Evolutionary conservation across 176 grass and related monocot species (phyloP).

Genomic region (Oryza punctata): DNA sequence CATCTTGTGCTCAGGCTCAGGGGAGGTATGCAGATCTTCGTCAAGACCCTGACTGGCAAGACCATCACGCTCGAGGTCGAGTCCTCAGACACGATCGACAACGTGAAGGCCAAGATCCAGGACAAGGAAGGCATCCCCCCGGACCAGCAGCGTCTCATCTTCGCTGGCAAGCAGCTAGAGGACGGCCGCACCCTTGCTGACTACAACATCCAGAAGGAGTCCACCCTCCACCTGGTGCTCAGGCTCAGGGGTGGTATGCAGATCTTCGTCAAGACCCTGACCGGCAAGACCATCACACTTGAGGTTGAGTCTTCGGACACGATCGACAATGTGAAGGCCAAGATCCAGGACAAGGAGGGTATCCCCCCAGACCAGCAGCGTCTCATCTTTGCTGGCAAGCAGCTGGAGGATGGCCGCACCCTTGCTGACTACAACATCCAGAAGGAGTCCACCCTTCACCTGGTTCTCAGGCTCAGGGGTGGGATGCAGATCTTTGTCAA

Average conservation of each 20-base stretch:
- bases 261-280: slow-evolving; percentile 73
- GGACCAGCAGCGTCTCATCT: slow-evolving; percentile 75
- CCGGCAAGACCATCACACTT: slow-evolving; percentile 67
- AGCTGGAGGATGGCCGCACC: slow-evolving; percentile 69
- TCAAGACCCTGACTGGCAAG: slow-evolving; percentile 83
- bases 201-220: slow-evolving; percentile 87
- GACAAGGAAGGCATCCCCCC: slow-evolving; percentile 91
- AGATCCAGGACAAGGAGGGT: slow-evolving; percentile 83
- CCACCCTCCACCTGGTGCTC: slow-evolving; percentile 64
- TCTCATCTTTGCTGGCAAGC: slow-evolving; percentile 64
- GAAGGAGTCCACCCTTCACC: slow-evolving; percentile 67
- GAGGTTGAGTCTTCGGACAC: slow-evolving; percentile 58
- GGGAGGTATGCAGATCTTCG: slow-evolving; percentile 72
- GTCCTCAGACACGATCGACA: slow-evolving; percentile 66
- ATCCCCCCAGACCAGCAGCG: slow-evolving; percentile 74
- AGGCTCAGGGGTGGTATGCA: slow-evolving; percentile 47
- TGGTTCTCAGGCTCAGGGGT: slow-evolving; percentile 42
- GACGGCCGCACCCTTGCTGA: slow-evolving; percentile 66
- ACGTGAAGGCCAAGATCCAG: slow-evolving; percentile 79
- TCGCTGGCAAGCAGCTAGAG: slow-evolving; percentile 64
- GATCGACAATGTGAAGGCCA: slow-evolving; percentile 73
- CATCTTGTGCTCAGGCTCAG: slow-evolving; percentile 33
- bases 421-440: slow-evolving; percentile 64
- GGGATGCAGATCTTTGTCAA: too few species aligned
- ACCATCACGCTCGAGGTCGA: slow-evolving; percentile 80